phyloP scores from a whole-genome alignment of 129 eudicot species.

The Arctium lappa region DNA sequence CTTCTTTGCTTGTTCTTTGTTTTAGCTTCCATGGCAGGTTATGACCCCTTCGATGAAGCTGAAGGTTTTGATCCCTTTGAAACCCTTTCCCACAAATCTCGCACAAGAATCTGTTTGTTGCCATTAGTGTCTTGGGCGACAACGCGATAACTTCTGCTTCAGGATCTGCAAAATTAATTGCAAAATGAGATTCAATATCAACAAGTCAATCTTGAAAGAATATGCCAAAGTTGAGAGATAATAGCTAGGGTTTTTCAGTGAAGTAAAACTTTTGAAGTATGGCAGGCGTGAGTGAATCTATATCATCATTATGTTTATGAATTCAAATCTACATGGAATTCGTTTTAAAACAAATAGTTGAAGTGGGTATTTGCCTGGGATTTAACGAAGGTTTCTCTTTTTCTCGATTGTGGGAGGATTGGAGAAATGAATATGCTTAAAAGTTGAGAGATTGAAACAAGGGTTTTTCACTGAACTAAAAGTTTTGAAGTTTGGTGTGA shows the following conservation, averaged over 20 bases:
- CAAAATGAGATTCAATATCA: not conserved
- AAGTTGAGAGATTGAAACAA: not conserved
- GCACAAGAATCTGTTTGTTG: conserved; percentile 91
- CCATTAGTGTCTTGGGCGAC: conserved; percentile 95
- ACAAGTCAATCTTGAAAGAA: not conserved
- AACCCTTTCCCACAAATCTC: conserved; percentile 98
- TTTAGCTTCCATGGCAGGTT: conserved; percentile 96
- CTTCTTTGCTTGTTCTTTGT: conserved; percentile 83
- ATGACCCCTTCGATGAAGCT: conserved; percentile 90
- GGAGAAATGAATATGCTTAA: not conserved
- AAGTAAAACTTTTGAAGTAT: not conserved
- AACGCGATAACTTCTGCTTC: conserved; percentile 91
- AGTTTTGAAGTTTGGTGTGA: not conserved
- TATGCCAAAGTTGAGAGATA: not conserved
- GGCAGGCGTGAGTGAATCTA: not conserved
- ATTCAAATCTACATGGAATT: not conserved
- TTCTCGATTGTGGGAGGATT: not conserved
- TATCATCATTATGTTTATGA: too few relatives aligned
- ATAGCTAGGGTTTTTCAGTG: conserved; percentile 13
- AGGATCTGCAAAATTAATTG: conserved; percentile 53
- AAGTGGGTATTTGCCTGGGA: not conserved
- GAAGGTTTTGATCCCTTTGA: conserved; percentile 93
- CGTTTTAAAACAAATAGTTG: not conserved
- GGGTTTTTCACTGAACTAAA: not conserved
- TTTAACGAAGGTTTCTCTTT: not conserved